These are phyloP conservation scores for Ambrosia artemisiifolia DNA, from an alignment of 129 eudicot genomes.

Conservation along the genomic window DNA sequence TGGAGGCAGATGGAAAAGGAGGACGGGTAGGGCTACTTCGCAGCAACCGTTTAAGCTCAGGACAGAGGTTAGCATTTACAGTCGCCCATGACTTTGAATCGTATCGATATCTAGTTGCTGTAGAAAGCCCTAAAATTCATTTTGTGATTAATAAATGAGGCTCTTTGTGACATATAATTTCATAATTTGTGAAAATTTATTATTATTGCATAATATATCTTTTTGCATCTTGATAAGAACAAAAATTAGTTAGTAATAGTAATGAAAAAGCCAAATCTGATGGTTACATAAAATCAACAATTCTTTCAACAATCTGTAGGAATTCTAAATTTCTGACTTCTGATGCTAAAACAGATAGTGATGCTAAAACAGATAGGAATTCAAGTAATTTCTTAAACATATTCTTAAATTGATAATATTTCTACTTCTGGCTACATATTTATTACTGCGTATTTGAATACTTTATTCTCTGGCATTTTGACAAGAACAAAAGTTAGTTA, in stretches of 20 bases:
- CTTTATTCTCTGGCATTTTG: background rate
- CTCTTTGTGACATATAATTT: slow-evolving; percentile 6
- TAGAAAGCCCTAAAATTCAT: background rate
- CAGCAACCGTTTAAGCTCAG: slow-evolving; percentile 79
- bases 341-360: background rate
- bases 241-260: background rate
- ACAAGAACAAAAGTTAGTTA: background rate
- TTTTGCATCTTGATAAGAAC: no score
- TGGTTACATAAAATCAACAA: background rate
- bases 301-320: background rate
- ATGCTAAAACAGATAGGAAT: background rate
- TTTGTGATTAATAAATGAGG: slow-evolving; percentile 1
- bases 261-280: background rate
- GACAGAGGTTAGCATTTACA: slow-evolving; percentile 67
- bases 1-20: slow-evolving; percentile 59
- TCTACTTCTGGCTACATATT: no score
- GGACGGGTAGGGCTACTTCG: slow-evolving; percentile 53
- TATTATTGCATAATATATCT: background rate
- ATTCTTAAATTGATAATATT: background rate
- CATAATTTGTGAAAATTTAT: background rate
- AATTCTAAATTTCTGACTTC: background rate
- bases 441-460: no score
- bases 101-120: background rate
- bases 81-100: slow-evolving; percentile 1
- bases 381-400: background rate